phyloP scores from a whole-genome alignment of 106 monocot genomes.

The Iris macrosiphon region DNA sequence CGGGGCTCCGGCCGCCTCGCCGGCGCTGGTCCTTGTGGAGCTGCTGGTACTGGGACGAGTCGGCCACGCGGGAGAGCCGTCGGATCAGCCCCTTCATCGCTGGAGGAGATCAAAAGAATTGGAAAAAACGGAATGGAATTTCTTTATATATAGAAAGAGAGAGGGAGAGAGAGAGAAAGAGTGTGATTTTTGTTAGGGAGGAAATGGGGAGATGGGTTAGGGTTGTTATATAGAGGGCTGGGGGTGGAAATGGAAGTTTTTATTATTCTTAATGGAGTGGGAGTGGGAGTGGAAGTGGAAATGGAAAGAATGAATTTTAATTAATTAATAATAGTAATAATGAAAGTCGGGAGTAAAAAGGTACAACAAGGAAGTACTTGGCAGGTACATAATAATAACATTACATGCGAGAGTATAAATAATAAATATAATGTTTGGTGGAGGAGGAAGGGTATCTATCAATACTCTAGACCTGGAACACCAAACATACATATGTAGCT shows the following conservation, averaged over 20 bases:
- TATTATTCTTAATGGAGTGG: no score
- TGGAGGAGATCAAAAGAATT: constrained; percentile 1
- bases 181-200: background rate
- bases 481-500: no score
- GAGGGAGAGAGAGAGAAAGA: no score
- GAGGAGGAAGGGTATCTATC: no score
- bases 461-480: no score
- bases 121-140: no score
- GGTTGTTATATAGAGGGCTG: no score
- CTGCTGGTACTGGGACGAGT: constrained; percentile 12
- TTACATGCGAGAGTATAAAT: no score
- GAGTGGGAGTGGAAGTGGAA: background rate
- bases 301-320: background rate
- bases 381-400: no score
- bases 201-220: background rate
- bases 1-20: background rate
- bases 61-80: constrained; percentile 21
- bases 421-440: no score
- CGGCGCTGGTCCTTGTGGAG: background rate
- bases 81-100: constrained; percentile 37
- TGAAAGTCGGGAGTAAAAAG: background rate
- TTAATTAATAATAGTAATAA: background rate
- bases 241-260: no score
- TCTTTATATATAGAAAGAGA: no score
- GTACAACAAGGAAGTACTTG: constrained; percentile 4